Conservation (phyloP, 192 early-diverging fungal genomes). For the Backusella mclennaniae region DNA sequence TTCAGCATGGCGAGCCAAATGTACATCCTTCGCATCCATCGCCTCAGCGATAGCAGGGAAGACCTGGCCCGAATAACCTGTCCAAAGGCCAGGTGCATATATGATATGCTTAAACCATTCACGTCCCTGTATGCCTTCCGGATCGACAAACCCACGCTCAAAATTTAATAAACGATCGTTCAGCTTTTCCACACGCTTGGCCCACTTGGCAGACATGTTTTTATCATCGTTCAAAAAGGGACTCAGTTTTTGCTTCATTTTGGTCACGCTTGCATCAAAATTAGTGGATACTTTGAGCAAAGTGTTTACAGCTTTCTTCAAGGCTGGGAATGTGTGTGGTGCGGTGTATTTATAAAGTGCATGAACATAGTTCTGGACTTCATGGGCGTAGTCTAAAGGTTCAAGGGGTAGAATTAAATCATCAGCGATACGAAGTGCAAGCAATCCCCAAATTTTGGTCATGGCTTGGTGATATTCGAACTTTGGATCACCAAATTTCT, state of each 20-base stretch:
- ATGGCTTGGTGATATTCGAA: slow-evolving; percentile 54
- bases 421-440: slow-evolving; percentile 46
- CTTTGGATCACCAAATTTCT: slow-evolving; percentile 52
- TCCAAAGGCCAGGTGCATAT: slow-evolving; percentile 54
- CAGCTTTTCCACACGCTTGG: slow-evolving; percentile 27
- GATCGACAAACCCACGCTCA: slow-evolving; percentile 58
- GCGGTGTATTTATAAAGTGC: slow-evolving; percentile 26
- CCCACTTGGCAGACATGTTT: slow-evolving; percentile 14
- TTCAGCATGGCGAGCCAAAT: slow-evolving; percentile 20
- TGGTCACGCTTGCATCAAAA: slow-evolving; percentile 16
- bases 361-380: slow-evolving; percentile 41
- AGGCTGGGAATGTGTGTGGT: slow-evolving; percentile 11
- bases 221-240: neutral
- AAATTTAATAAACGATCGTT: slow-evolving; percentile 50
- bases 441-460: slow-evolving; percentile 44
- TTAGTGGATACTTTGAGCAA: neutral
- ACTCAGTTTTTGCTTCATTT: slow-evolving; percentile 10
- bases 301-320: slow-evolving; percentile 9
- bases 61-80: slow-evolving; percentile 34
- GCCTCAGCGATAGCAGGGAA: slow-evolving; percentile 34
- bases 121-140: slow-evolving; percentile 46
- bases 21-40: slow-evolving; percentile 23
- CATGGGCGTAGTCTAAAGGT: slow-evolving; percentile 46
- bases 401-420: slow-evolving; percentile 44
- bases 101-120: slow-evolving; percentile 64